A percentile compares a stretch with the other conserved stretches of the same genome.
Evolutionary conservation across 768 basidiomycete species (phyloP).

Genomic region (Tulasnella sp.): DNA sequence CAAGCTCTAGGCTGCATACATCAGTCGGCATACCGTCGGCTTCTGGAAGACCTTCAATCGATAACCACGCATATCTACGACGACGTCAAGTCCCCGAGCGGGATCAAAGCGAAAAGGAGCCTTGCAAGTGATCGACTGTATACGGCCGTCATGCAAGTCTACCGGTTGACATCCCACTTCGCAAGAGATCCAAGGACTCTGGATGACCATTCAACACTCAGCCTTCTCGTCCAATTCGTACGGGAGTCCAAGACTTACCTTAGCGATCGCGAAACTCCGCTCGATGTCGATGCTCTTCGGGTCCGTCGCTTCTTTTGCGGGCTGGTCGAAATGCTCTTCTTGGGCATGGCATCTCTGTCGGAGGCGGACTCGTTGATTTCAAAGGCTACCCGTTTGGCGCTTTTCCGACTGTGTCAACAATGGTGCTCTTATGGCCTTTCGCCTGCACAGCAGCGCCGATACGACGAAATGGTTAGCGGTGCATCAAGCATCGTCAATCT

Average conservation of each 20-base stretch:
- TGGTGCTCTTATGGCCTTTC: conserved; percentile 77
- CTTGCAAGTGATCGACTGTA: conserved; percentile 69
- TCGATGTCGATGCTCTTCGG: conserved; percentile 65
- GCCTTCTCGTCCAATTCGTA: conserved; percentile 77
- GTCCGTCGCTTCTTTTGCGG: conserved; percentile 87
- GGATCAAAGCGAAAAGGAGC: conserved; percentile 39
- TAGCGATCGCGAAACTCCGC: conserved; percentile 55
- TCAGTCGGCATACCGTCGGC: conserved; percentile 57
- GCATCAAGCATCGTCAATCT: conserved; percentile 30
- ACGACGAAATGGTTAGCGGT: conserved; percentile 59
- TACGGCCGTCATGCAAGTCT: conserved; percentile 81
- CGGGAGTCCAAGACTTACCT: conserved; percentile 71
- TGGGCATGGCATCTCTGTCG: conserved; percentile 50
- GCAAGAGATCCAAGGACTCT: conserved; percentile 58
- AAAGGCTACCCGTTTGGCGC: conserved; percentile 56
- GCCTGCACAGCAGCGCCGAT: conserved; percentile 33
- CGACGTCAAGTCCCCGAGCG: conserved; percentile 41
- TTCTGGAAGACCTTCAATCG: conserved; percentile 73
- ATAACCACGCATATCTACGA: conserved; percentile 81
- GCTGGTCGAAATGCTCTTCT: conserved; percentile 75
- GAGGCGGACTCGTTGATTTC: conserved; percentile 70
- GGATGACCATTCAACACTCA: conserved; percentile 58
- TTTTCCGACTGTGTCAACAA: conserved; percentile 82
- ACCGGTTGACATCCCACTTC: conserved; percentile 69
- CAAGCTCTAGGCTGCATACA: conserved; percentile 84